phyloP scores from a whole-genome alignment of 805 yeast genomes.

The Saturnispora ahearnii region DNA sequence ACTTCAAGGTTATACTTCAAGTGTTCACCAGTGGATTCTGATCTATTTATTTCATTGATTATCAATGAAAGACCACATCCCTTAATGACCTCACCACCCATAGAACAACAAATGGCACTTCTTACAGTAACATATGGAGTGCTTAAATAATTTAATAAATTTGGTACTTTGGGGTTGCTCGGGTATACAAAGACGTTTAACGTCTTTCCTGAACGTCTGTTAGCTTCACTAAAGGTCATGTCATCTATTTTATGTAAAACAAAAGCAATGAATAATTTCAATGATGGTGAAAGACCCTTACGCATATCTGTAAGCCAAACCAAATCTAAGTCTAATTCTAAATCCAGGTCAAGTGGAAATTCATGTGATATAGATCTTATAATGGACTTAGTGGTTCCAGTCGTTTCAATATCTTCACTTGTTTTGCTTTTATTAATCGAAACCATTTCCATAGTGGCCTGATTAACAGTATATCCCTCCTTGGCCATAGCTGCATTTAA shows the following conservation, averaged over 20 bases:
- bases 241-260: constrained; percentile 71
- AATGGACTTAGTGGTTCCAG: not conserved
- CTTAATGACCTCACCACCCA: constrained; percentile 58
- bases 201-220: constrained; percentile 64
- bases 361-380: not conserved
- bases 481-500: constrained; percentile 24
- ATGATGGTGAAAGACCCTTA: constrained; percentile 79
- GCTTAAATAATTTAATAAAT: constrained; percentile 77
- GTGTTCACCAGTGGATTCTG: not conserved
- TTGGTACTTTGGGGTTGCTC: constrained; percentile 57
- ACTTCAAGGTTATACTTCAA: constrained; percentile 6
- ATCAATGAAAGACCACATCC: constrained; percentile 25
- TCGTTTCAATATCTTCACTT: constrained; percentile 23
- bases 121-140: constrained; percentile 87
- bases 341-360: not conserved
- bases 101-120: constrained; percentile 83
- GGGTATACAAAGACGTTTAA: constrained; percentile 84
- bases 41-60: not conserved
- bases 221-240: constrained; percentile 90
- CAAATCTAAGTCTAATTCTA: constrained; percentile 6
- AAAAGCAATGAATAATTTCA: constrained; percentile 66
- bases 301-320: constrained; percentile 12
- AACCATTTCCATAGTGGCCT: constrained; percentile 33
- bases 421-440: constrained; percentile 5
- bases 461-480: constrained; percentile 31